Base-by-base conservation (phyloP, 495 filamentous ascomycete species). In the Penicillium antarcticum region DNA sequence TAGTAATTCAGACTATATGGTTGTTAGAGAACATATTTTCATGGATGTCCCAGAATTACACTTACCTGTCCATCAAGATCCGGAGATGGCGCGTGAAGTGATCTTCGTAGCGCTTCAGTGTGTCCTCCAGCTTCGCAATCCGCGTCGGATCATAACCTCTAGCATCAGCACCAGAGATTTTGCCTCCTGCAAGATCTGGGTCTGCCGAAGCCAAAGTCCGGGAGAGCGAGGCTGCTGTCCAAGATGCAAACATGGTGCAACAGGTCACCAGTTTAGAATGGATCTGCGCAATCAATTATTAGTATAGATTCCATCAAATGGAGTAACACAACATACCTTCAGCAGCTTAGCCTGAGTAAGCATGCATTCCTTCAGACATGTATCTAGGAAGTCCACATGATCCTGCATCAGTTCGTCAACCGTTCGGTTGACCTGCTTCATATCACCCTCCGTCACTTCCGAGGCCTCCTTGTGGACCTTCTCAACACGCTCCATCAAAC, bases 401-500 rank as follows among this genome's bases (percentile, higher is more conserved):
- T 97, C 92, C 69, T 97, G 91, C 94, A 98, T 98, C 61, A 98
- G 72, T 66, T 97, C 90, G 58, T 98, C 94, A 13, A 98, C 95
- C 0, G 94, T 98, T 34, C 91, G 79, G 51, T 88, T 89, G 38
- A 74, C 76, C 64, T 82, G 70, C 45, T 72, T 71, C 5, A 70
- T 71, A 8, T 71, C 72, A 36, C 73, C 78, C 17, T 76, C 69
- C 10, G 64, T 68, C 45, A 71, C 73, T 36, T 73, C 75, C 1
- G 77, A 77, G 13, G 74, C 77, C 34, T 73, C 72, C n/a, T 72
- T 78, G 35, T 84, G 80, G 29, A 79, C 78, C 11, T 79, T 77
- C 48, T 84, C 86, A 11, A 98, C 78, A 45, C 88, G 79, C 19
- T 85, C 82, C 91, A 97, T 97, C 44, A 97, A 76, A 32, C 78